Evolutionary conservation across 83 land plant species (phyloP), one percentile per base, ranked within the genome.

Genomic region (Picea abies): DNA sequence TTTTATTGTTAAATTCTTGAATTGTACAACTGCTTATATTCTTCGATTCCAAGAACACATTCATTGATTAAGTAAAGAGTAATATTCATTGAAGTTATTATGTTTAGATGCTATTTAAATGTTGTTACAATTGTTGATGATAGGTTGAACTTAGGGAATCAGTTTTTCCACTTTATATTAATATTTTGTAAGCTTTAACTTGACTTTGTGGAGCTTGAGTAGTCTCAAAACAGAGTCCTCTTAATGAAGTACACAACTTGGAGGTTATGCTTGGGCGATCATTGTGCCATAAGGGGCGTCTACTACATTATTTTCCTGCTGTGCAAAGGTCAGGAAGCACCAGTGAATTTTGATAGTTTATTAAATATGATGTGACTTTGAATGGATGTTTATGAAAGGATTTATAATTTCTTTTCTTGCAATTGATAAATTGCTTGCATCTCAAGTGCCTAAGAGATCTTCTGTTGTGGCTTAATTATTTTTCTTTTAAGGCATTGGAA

Each of bases 271-370:
- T 97, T 58, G 79, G 73, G 68, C 82, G 75, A 44, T 97, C 99
- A 39, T 83, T 92, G 66, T 93, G 94, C 80, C 99, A 93, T 77
- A 97, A 97, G 87, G 98, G 99, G 11, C 96, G 99, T 80, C 88
- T 97, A 49, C 88, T 97, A 76, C 93, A 97, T 78, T 97, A 97
- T 85, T 97, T 89, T 85, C 96, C 98, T 60, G 76, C 80, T 44
- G 66, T 84, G 25, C 58, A 80, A 80, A 91, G 93, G 98, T 93
- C 60, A 39, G 6, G 60, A 8, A 47, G 26, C 66, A 17, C 3
- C 76, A 26, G 6, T 71, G 35, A 71, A 26, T 71, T 35, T 71
- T 20, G 32, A 71, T 71, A 64, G 67, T 39, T 39, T 39, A 5
- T 63, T 63, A 20, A 16, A 63, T 63, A 20, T 77, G 87, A 82